phyloP scores from a whole-genome alignment of 768 basidiomycete species.

The Kockovaella imperatae region DNA sequence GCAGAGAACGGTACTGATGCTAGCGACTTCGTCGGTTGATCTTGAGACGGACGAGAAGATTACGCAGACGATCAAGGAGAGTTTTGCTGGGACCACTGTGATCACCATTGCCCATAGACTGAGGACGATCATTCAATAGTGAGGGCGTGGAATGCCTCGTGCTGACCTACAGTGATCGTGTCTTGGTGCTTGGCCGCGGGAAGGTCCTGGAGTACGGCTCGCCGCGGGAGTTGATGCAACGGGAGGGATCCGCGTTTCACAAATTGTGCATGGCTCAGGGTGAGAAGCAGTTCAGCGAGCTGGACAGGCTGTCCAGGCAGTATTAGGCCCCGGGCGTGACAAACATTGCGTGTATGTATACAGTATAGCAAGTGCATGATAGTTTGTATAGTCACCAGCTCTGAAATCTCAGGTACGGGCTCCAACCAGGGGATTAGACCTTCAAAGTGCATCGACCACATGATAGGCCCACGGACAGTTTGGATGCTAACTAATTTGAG shows the following conservation, averaged over 20 bases:
- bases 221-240: slow-evolving; percentile 23
- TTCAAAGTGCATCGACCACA: too few species aligned
- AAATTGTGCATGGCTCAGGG: slow-evolving; percentile 37
- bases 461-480: too few species aligned
- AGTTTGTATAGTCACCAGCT: too few species aligned
- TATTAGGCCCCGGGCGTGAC: too few species aligned
- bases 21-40: slow-evolving; percentile 41
- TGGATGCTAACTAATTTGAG: too few species aligned
- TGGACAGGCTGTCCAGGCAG: slow-evolving; percentile 13
- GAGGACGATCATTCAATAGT: slow-evolving; percentile 40
- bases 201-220: slow-evolving; percentile 35
- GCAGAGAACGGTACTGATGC: too few species aligned
- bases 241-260: slow-evolving; percentile 22
- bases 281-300: slow-evolving; percentile 26
- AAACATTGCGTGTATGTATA: too few species aligned
- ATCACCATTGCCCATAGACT: slow-evolving; percentile 43
- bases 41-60: slow-evolving; percentile 44
- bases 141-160: slow-evolving; percentile 6
- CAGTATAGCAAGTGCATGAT: too few species aligned
- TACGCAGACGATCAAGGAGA: slow-evolving; percentile 35
- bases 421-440: too few species aligned
- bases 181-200: slow-evolving; percentile 35
- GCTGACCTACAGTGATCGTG: slow-evolving; percentile 33
- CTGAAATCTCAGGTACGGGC: too few species aligned
- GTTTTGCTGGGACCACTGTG: slow-evolving; percentile 37